Conservation (phyloP, 2,329 filamentous ascomycete genomes). For the Fusarium secorum region DNA sequence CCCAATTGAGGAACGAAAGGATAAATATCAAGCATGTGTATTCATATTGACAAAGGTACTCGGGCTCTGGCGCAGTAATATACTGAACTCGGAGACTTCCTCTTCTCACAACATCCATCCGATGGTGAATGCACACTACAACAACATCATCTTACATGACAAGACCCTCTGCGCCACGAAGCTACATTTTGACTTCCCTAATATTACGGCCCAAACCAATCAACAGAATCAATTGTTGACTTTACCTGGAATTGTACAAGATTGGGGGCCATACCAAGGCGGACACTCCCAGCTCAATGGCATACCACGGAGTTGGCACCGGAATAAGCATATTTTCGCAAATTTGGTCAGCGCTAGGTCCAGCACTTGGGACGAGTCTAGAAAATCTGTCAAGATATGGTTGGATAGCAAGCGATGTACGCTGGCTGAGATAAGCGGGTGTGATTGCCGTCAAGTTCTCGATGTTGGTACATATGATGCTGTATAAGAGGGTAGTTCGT, state of each 20-base stretch:
- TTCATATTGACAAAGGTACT: too few relatives aligned
- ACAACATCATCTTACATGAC: not conserved
- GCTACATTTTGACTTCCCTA: not conserved
- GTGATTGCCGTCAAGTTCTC: not conserved
- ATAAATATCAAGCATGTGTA: too few relatives aligned
- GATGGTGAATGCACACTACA: not conserved
- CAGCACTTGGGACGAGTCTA: not conserved
- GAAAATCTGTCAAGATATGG: slow-evolving; percentile 3
- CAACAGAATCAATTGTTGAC: not conserved
- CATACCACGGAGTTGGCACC: not conserved
- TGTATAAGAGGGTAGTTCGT: not conserved
- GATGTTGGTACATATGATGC: not conserved
- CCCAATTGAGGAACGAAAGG: not conserved
- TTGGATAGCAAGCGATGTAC: not conserved
- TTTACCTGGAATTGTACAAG: not conserved
- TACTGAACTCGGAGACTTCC: not conserved
- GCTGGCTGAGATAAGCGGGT: slow-evolving; percentile 21
- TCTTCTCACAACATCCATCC: not conserved
- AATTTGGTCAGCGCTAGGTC: slow-evolving; percentile 14
- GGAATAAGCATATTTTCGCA: not conserved
- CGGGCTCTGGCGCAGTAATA: not conserved
- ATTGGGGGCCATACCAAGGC: not conserved
- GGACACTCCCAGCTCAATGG: not conserved
- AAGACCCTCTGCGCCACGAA: not conserved
- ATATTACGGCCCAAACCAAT: not conserved